Evolutionary conservation across 2,329 filamentous ascomycete species (phyloP), one percentile per base, ranked within the genome.

Genomic region (Herpotrichia juniperi): DNA sequence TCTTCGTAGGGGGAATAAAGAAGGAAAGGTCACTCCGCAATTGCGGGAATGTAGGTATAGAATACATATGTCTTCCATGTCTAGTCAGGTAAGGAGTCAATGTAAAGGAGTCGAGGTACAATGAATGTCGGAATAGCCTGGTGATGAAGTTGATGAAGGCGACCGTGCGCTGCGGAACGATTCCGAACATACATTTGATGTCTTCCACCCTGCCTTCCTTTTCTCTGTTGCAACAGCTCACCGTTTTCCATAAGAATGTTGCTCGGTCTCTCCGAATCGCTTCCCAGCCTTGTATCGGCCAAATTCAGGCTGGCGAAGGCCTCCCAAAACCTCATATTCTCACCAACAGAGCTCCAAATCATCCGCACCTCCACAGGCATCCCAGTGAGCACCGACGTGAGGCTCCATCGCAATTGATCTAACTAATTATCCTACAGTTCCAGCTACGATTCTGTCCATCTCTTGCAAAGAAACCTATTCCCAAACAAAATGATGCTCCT

Each of bases 371-470:
- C 67, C 9, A 51, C 62, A 25, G 67, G 69, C 50, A 61, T 75
- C 54, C 73, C 74, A 48, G 74, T 75, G 56, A 56, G 72, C 24
- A 31, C 24, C n/a, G 17, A 4, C 31, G 40, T 8, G 24, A 16
- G 22, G 40, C 4, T 26, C 16, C 32, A 19, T 30, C 19, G 21
- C 39, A 34, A 31, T 37, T 21, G 35, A 24, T 21, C n/a, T 17
- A 19, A 45, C 61, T 67, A 37, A 69, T 54, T 43, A 39, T 14
- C 9, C 19, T 24, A n/a, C 42, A 90, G 87, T 89, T 90, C 66
- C 88, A 91, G 74, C 76, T 91, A 2, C 86, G 88, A 46, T 91
- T 85, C 76, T 88, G 87, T 8, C 87, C 87, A 0, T 75, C 87
- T 0, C 79, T 91, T 4, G 86, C 86, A 42, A 83, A 83, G 63